Percentiles rank a stretch among this genome's conserved stretches.
Conservation (phyloP, 768 basidiomycete genomes). For the Tephrocybe rancida region DNA sequence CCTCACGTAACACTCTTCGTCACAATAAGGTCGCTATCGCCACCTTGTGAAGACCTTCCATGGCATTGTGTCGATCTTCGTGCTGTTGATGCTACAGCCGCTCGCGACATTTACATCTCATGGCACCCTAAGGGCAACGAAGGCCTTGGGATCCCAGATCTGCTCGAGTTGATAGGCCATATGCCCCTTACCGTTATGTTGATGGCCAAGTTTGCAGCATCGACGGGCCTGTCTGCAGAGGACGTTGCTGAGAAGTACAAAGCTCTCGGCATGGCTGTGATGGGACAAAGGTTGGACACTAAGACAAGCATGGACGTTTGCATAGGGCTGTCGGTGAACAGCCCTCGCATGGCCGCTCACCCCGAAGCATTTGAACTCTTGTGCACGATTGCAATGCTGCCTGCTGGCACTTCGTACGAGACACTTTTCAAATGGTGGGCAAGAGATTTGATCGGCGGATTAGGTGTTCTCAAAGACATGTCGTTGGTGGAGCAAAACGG, state of each 20-base stretch:
- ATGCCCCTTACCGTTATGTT: constrained; percentile 30
- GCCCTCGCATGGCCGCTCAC: constrained; percentile 3
- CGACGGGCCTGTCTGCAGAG: not conserved
- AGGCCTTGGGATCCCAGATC: constrained; percentile 23
- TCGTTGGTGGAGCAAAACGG: not conserved
- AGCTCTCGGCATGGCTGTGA: too few relatives aligned
- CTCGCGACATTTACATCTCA: too few relatives aligned
- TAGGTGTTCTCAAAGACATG: not conserved
- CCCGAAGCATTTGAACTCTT: constrained; percentile 12
- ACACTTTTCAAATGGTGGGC: too few relatives aligned
- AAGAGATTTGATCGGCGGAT: not conserved
- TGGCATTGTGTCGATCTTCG: too few relatives aligned
- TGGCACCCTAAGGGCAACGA: constrained; percentile 17
- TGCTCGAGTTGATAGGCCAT: too few relatives aligned
- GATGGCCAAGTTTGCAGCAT: constrained; percentile 25
- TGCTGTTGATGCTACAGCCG: too few relatives aligned
- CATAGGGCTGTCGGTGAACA: constrained; percentile 11
- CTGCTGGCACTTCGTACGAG: constrained; percentile 18
- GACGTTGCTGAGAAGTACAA: not conserved
- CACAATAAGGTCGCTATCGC: too few relatives aligned
- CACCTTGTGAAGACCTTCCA: too few relatives aligned
- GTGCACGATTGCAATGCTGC: constrained; percentile 23
- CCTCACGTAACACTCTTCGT: too few relatives aligned
- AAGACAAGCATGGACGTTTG: constrained; percentile 11
- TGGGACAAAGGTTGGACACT: not conserved